phyloP scores from a whole-genome alignment of 495 filamentous ascomycete genomes.

The Tuber microsphaerosporum region DNA sequence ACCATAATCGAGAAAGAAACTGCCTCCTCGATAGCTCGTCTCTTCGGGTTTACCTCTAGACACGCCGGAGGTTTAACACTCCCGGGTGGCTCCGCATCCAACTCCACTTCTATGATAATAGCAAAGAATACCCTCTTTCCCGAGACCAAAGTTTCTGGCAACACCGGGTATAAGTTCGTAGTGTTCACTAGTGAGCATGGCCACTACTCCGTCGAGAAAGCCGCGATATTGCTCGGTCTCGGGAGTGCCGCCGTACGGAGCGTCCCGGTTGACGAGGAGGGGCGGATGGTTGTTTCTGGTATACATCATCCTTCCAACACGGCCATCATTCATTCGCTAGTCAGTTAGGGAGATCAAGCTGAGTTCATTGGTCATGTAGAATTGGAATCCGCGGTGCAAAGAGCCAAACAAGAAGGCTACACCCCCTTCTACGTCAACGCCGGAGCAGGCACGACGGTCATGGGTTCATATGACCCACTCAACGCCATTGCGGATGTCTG shows the following conservation, averaged over 20 bases:
- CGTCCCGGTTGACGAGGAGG: conserved; percentile 65
- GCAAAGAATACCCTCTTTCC: conserved; percentile 83
- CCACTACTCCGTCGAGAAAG: conserved; percentile 93
- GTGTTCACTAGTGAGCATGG: conserved; percentile 86
- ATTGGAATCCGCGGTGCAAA: conserved; percentile 55
- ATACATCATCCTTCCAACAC: background rate
- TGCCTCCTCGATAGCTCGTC: conserved; percentile 56
- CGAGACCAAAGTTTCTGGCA: conserved; percentile 63
- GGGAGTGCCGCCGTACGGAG: conserved; percentile 63
- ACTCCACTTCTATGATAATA: conserved; percentile 78
- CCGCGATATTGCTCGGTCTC: conserved; percentile 76
- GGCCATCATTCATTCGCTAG: background rate
- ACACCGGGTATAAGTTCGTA: conserved; percentile 57
- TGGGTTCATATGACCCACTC: conserved; percentile 84
- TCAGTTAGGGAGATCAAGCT: conserved; percentile 10
- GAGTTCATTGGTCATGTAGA: conserved; percentile 41
- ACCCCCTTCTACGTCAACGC: conserved; percentile 94
- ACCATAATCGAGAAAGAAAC: conserved; percentile 79
- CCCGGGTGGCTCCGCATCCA: conserved; percentile 77
- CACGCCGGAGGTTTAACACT: conserved; percentile 80
- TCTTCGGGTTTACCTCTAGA: conserved; percentile 68
- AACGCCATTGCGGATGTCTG: conserved; percentile 64
- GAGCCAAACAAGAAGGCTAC: conserved; percentile 55
- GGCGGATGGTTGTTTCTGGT: conserved; percentile 58
- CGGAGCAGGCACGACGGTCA: conserved; percentile 87